Base-by-base conservation (phyloP, 2,329 filamentous ascomycete species). In the Pyrenochaeta sp. region DNA sequence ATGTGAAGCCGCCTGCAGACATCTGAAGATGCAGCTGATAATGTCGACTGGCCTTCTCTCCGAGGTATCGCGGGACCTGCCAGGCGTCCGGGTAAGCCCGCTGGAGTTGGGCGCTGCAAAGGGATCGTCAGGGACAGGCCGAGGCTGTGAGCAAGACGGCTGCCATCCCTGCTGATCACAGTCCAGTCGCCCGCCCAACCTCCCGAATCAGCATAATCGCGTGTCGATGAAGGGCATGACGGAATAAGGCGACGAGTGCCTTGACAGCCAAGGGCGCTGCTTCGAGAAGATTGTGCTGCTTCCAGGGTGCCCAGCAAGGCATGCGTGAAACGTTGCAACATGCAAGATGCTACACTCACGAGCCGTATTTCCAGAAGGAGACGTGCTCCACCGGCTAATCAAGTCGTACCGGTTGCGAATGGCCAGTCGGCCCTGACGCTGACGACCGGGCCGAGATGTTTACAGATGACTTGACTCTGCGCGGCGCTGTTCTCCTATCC, bases 311-410 rank as follows among this genome's bases (percentile, higher is more conserved):
- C 29, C 30, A 47, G 36, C 36, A 48, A 45, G 51, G 45, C 41
- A 19, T 47, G 31, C 10, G 62, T 65, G 55, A 54, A 64, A 65
- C 61, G 52, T 60, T 62, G 58, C 57, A 47, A 55, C 35, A 53
- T 57, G 53, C 52, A 55, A 58, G 34, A 53, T 57, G 53, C 52
- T 55, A 58, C 50, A 43, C 53, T 46, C 44, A 41, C 42, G 49
- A 61, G 63, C 59, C 58, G 55, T 53, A 51, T 55, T 56, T 44
- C 60, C 50, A 35, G 42, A 53, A 40, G 40, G 40, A 48, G 53
- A 18, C 28, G 36, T 31, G 34, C 35, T 56, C 56, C 48, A 58
- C 61, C 58, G 54, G 60, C 52, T 61, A 62, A 63, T 58, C 41
- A 44, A 58, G 61, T 55, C 52, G 42, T 43, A 41, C 48, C 59